Base-by-base conservation (phyloP, 2,329 filamentous ascomycete genomes). In the Colletotrichum lindemuthianum region DNA sequence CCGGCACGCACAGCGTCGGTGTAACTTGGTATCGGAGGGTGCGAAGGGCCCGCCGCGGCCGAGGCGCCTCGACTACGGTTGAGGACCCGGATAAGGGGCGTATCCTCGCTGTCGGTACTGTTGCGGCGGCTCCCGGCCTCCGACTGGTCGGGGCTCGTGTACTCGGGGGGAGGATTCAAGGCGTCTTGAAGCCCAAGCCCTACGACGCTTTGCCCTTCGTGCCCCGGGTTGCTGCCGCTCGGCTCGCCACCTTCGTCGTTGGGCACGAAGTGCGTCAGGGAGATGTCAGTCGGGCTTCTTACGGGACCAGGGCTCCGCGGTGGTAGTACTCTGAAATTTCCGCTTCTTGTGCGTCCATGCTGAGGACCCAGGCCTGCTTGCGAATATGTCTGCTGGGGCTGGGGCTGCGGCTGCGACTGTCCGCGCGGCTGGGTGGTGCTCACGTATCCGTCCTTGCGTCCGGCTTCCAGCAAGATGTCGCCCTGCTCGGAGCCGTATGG, bases 401-500 rank as follows among this genome's bases (percentile, higher is more conserved):
- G 24, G 1, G 24, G 72, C 66, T 82, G 78, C 4, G 69, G 65
- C 47, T 71, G 67, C 32, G 85, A 85, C 59, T 85, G 81, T 54
- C 81, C 80, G 69, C 86, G 81, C 15, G 13, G 43, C 7, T 76
- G 50, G 74, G 78, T 75, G 63, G 81, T 72, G 15, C 76, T 73
- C 3, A 79, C 77, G 69, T 82, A 83, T 13, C 83, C 84, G 66
- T 87, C 86, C 72, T 90, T 90, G 68, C 82, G 86, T 11, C 96
- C 96, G 6, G 92, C 90, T 75, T 97, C 96, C 11, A 99, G 86
- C 34, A 99, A 83, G 70, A 99, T 97, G 74, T 94, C 97, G 71
- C 96, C 96, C 78, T 97, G 93, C 79, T 98, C 96, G 67, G 93
- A 97, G 51, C 96, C 96, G 74, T 99, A 99, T 2, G 96, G 96